Base-by-base conservation (phyloP, 1,284 basidiomycete species). In the Peniophora sp. region DNA sequence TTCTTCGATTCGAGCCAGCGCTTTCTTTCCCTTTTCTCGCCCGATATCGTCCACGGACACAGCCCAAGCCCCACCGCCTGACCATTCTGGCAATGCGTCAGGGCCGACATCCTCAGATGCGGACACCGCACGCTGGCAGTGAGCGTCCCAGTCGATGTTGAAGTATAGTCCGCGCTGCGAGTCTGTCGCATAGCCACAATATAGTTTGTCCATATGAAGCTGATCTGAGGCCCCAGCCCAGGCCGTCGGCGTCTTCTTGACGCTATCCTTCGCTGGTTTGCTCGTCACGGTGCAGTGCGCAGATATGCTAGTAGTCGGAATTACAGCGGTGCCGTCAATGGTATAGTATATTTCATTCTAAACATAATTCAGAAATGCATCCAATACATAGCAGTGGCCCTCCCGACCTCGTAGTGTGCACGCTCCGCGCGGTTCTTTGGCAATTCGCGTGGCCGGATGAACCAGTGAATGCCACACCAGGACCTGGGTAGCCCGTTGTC, bases 271-370 rank as follows among this genome's bases (percentile, higher is more conserved):
- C 3, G 63, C 55, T 11, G 56, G 27, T 41, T 54, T 52, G 55
- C 68, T 63, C 9, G 69, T 68, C 32, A 88, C 72, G 3, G 60
- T 63, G 58, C 85, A 88, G 44, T 64, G 74, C 12, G 69, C 64
- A 12, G 79, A 56, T 42, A 88, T 72, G 45, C 69, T 68, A 17
- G 71, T 70, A 3, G 83, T 74, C 15, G 69, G 64, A 6, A 85
- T 55, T 32, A 76, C 66, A 14, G 68, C 75, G 18, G 66, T 71
- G 1, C 71, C 70, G 24, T 69, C 58, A 17, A 87, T 64, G 15
- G 79, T 77, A 50, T 81, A 84, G 57, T 85, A 87, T 3, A 88
- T 71, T 62, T 88, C 85, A 55, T 85, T 81, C 86, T 86, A 8
- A 15, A 8, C 51, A 39, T 6, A 11, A 22, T 27, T 39, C 50